Base-by-base conservation (phyloP, 169 alveolate genomes). In the Plasmodium vivax region DNA sequence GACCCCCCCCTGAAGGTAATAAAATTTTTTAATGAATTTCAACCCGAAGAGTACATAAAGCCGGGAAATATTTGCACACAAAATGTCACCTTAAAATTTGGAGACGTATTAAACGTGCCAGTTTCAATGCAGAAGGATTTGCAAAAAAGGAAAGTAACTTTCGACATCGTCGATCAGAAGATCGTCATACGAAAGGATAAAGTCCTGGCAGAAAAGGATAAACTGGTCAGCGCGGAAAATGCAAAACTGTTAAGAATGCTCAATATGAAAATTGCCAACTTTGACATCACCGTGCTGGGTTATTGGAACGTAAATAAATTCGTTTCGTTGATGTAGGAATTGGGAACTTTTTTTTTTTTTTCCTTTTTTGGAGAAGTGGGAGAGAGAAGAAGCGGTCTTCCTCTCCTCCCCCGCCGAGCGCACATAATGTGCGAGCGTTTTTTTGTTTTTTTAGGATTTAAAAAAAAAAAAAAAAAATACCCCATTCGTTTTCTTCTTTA, bases 51-150 rank as follows among this genome's bases (percentile, higher is more conserved):
- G 41, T 92, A 92, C 27, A 92, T 92, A 45, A 92, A 68, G 74
- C 87, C 58, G 8, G 95, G 95, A 34, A 92, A 92, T 83, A 82
- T 92, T 4, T 92, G 87, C 32, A 38, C 92, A 34, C 75, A 71
- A 82, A 12, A 81, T 71, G 81, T 92, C 30, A 72, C 82, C 43
- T 47, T 92, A 82, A 92, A 92, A 72, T 34, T 79, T 51, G 95
- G 95, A n/a, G 88, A 81, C 0, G 85, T 82, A 30, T 72, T 92
- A 92, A 79, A 92, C 47, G 95, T 82, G 6, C 95, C 95, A 36
- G 92, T 83, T 3, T 92, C 95, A 47, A 92, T 92, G 95, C 95
- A 92, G 47, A 92, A 92, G 27, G 95, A 92, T 92, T 92, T 92
- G 73, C 95, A 92, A 82, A 73, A 92, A 92, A 82, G 84, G 32